phyloP scores from a whole-genome alignment of 257 asterid species.

The Primulina huaijiensis region DNA sequence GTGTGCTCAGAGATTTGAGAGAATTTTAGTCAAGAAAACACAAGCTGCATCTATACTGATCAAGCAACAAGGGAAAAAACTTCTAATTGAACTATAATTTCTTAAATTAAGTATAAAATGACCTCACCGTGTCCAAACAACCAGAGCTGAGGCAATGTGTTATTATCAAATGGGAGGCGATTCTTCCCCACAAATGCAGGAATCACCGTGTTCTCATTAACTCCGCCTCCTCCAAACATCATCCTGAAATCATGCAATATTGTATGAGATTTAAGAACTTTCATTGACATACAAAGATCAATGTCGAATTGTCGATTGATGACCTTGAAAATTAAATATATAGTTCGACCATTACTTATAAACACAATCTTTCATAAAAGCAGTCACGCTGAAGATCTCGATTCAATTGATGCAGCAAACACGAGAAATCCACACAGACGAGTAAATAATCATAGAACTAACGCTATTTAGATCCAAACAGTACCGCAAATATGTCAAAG shows the following conservation, averaged over 20 bases:
- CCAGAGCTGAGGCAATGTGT: conserved; percentile 59
- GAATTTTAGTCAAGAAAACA: conserved; percentile 5
- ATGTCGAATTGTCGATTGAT: conserved; percentile 5
- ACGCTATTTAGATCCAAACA: conserved; percentile 25
- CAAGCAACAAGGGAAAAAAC: background rate
- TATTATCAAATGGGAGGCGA: conserved; percentile 37
- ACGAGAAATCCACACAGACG: conserved; percentile 15
- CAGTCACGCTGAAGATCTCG: conserved; percentile 1
- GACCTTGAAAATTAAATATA: background rate
- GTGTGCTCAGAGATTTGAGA: conserved; percentile 10
- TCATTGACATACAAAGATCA: background rate
- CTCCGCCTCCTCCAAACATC: conserved; percentile 58
- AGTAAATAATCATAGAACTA: conserved; percentile 18
- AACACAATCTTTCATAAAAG: background rate
- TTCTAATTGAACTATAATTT: conserved; percentile 24
- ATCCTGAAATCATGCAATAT: conserved; percentile 37
- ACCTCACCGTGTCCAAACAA: conserved; percentile 64
- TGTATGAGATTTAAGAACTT: conserved; percentile 25
- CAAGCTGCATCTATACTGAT: background rate
- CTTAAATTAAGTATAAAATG: conserved; percentile 17
- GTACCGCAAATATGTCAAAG: conserved; percentile 21
- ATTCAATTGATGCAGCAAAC: background rate
- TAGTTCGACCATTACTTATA: background rate
- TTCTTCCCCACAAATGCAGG: conserved; percentile 46
- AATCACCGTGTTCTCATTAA: conserved; percentile 38